These are phyloP conservation scores for Leucogyrophana mollusca DNA, from an alignment of 768 basidiomycete genomes.

Conservation along the genomic window DNA sequence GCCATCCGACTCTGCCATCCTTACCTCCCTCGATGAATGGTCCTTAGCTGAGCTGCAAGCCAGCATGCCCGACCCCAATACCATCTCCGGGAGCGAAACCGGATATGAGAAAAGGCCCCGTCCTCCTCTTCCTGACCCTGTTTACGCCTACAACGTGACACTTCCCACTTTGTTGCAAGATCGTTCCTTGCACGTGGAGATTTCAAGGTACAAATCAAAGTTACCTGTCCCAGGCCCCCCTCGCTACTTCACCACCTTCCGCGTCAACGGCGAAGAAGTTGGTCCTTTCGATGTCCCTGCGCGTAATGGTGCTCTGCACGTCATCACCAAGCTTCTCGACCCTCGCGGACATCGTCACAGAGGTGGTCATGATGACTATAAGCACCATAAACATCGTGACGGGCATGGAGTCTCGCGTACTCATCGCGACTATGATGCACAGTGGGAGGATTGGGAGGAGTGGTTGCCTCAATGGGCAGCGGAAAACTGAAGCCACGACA, in stretches of 20 bases:
- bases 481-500: slow-evolving; percentile 26
- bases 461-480: slow-evolving; percentile 50
- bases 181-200: slow-evolving; percentile 42
- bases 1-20: background rate
- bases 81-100: background rate
- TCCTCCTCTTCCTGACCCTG: slow-evolving; percentile 20
- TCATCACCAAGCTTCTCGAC: slow-evolving; percentile 40
- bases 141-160: slow-evolving; percentile 33
- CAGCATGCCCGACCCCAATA: background rate
- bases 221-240: slow-evolving; percentile 38
- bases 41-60: background rate
- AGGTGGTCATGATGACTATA: background rate
- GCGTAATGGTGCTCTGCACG: slow-evolving; percentile 59
- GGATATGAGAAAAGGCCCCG: background rate
- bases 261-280: slow-evolving; percentile 39
- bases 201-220: slow-evolving; percentile 45
- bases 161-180: slow-evolving; percentile 43
- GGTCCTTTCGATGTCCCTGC: slow-evolving; percentile 45
- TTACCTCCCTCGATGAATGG: background rate
- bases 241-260: slow-evolving; percentile 35
- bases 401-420: no score
- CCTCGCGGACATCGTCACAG: slow-evolving; percentile 28
- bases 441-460: slow-evolving; percentile 47
- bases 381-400: slow-evolving; percentile 1
- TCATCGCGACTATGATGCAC: slow-evolving; percentile 11